phyloP scores from a whole-genome alignment of 768 basidiomycete species.

The Phanerodontia chrysosporium region DNA sequence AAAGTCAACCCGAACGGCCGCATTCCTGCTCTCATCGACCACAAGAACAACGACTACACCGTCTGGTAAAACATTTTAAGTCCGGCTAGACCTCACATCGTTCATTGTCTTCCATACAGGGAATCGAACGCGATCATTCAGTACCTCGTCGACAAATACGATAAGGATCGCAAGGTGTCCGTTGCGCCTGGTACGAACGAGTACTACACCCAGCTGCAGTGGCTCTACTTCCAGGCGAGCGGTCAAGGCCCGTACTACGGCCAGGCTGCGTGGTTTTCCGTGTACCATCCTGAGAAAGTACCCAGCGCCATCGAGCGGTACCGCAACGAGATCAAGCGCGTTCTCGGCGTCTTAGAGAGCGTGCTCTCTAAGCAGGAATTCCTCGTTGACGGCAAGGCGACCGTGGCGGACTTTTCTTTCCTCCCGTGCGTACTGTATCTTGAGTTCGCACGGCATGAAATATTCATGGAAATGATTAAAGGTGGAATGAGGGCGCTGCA shows the following conservation, averaged over 20 bases:
- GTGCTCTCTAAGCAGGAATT: slow-evolving; percentile 18
- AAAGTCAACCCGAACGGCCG: slow-evolving; percentile 32
- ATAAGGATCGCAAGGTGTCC: slow-evolving; percentile 29
- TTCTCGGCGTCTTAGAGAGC: slow-evolving; percentile 16
- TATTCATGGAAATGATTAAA: no score
- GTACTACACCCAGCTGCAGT: slow-evolving; percentile 22
- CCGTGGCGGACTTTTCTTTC: slow-evolving; percentile 17
- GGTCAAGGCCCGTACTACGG: slow-evolving; percentile 14
- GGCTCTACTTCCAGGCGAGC: slow-evolving; percentile 33
- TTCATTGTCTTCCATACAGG: neutral
- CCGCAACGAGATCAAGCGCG: slow-evolving; percentile 16
- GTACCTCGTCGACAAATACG: slow-evolving; percentile 32
- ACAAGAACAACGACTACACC: slow-evolving; percentile 27
- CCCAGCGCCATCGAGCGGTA: slow-evolving; percentile 18
- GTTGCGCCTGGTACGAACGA: neutral
- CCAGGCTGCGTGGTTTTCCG: slow-evolving; percentile 13
- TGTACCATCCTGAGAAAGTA: slow-evolving; percentile 3
- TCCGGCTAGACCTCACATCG: no score
- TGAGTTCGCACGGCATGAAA: neutral
- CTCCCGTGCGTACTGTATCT: neutral
- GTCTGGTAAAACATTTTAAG: slow-evolving; percentile 18
- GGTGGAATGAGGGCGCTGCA: no score
- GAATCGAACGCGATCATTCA: slow-evolving; percentile 34
- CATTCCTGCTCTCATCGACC: slow-evolving; percentile 32
- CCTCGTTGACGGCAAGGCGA: slow-evolving; percentile 12